Evolutionary conservation across 2,329 filamentous ascomycete genomes (phyloP).

Genomic region (Pseudopithomyces chartarum): DNA sequence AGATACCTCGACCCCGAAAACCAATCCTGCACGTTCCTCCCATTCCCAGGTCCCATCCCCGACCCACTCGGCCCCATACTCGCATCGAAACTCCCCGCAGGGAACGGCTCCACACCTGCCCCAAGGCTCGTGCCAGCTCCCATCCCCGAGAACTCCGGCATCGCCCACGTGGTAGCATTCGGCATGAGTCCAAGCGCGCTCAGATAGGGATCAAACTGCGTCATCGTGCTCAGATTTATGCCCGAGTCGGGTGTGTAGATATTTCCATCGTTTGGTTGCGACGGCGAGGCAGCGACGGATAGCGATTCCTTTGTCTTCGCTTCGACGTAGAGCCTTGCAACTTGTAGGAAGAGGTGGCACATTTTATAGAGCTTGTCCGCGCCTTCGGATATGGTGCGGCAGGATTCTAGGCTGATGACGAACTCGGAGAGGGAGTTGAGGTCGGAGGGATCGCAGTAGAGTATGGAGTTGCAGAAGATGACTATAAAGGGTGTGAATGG

Average conservation of each 20-base stretch:
- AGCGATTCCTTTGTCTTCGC: slow-evolving; percentile 57
- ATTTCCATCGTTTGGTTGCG: not conserved
- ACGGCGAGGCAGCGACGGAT: not conserved
- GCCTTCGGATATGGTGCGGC: slow-evolving; percentile 60
- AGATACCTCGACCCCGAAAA: slow-evolving; percentile 69
- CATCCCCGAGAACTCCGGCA: slow-evolving; percentile 16
- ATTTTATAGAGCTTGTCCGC: slow-evolving; percentile 66
- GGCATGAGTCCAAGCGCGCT: slow-evolving; percentile 67
- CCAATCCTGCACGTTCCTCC: slow-evolving; percentile 62
- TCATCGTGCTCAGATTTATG: slow-evolving; percentile 32
- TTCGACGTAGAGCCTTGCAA: slow-evolving; percentile 66
- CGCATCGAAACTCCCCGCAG: slow-evolving; percentile 15
- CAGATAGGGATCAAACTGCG: slow-evolving; percentile 66
- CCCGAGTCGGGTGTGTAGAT: not conserved
- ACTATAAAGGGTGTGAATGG: slow-evolving; percentile 58
- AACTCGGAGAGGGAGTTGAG: slow-evolving; percentile 62
- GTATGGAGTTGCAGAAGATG: slow-evolving; percentile 55
- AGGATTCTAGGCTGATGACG: slow-evolving; percentile 59
- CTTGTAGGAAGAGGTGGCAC: slow-evolving; percentile 65
- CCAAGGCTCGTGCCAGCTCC: slow-evolving; percentile 2
- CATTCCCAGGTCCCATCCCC: slow-evolving; percentile 11
- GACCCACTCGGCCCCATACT: slow-evolving; percentile 11
- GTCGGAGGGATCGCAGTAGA: slow-evolving; percentile 59
- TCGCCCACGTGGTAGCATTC: slow-evolving; percentile 29
- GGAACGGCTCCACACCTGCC: slow-evolving; percentile 13